Base-by-base conservation (phyloP, 768 basidiomycete genomes). In the Kwoniella dendrophila region DNA sequence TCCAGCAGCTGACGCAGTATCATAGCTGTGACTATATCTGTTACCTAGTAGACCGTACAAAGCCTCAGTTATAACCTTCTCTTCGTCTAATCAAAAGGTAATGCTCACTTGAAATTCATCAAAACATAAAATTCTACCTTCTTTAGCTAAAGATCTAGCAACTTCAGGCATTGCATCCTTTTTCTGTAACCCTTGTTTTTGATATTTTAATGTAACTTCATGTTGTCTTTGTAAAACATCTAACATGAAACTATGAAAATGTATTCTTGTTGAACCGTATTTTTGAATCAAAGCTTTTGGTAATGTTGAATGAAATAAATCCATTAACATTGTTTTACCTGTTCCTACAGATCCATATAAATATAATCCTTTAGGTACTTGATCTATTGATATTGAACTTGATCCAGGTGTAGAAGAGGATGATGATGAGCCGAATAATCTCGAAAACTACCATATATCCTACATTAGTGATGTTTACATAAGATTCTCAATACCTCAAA, bases 171-270 rank as follows among this genome's bases (percentile, higher is more conserved):
- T 90, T 29, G 90, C 88, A 76, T 97, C 92, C 18, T 89, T 88
- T 45, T 86, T 85, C 16, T 83, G 76, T 64, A 82, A 80, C 1
- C 89, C 89, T 81, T 87, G 41, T 26, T 50, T 49, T 52, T 50
- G 52, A 53, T 71, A 75, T 34, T 49, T 36, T 26, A 45, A 43
- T 47, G 50, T 53, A 7, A 75, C 71, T 44, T 63, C 57, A 54
- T 75, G 74, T 32, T 75, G 74, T 18, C 92, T 87, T 74, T 95
- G 96, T 78, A 97, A 91, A 22, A 97, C 93, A 75, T 99, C 96
- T 64, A 97, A 87, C 96, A 99, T 98, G 83, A 99, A 98, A 1
- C 92, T 91, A 75, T 98, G 94, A 77, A 99, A 99, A 79, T 99
- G 96, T 16, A 97, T 92, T 30, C 96, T 85, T 3, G 71, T 75